These are phyloP conservation scores for Tetrahymena malaccensis DNA, from an alignment of 73 alveolate genomes.

Conservation along the genomic window DNA sequence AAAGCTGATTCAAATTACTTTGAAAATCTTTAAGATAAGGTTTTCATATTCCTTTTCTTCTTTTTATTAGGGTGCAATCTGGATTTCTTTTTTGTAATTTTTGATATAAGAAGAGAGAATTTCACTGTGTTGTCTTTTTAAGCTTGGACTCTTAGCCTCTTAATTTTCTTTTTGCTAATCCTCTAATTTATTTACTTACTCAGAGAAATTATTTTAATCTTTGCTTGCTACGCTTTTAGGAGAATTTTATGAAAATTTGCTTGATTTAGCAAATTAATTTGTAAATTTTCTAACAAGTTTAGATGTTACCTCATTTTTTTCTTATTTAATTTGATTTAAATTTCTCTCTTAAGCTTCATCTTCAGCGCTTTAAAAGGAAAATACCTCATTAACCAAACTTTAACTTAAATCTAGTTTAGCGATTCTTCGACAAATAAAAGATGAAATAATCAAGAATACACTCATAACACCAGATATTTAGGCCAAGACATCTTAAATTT, in stretches of 20 bases:
- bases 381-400: not conserved
- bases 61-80: not conserved
- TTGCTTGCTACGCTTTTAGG: not conserved
- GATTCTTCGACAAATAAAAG: not conserved
- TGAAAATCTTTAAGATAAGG: not conserved
- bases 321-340: not conserved
- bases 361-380: not conserved
- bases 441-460: not conserved
- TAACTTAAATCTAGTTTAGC: not conserved
- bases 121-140: not conserved
- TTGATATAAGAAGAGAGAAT: not conserved
- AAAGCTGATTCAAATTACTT: not conserved
- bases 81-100: not conserved
- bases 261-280: not conserved
- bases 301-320: not conserved
- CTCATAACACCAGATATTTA: not conserved
- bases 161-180: not conserved
- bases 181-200: not conserved
- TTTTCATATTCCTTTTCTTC: not conserved
- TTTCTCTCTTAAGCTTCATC: not conserved
- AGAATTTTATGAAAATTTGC: not conserved
- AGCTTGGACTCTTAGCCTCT: not conserved
- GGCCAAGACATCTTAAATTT: not conserved
- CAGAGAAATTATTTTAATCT: not conserved
- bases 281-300: not conserved